Conservation (phyloP, 371 early-diverging fungal species). For the Circinella umbellata region DNA sequence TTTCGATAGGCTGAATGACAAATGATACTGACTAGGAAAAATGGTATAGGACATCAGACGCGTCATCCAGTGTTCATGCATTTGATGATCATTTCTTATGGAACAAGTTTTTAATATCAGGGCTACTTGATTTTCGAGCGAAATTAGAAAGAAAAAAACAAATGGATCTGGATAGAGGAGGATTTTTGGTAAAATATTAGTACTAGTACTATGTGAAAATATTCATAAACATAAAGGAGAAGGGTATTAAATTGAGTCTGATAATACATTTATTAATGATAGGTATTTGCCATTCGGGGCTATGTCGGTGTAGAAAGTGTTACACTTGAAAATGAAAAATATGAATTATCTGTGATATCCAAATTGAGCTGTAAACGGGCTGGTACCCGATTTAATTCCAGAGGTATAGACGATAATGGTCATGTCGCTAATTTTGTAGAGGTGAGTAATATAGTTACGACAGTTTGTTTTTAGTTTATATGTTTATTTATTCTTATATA, state of each 20-base stretch:
- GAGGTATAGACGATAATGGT: conserved; percentile 98
- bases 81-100: conserved; percentile 84
- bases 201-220: too few relatives aligned
- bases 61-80: conserved; percentile 48
- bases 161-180: conserved; percentile 69
- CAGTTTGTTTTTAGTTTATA: background rate
- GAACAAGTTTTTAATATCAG: conserved; percentile 85
- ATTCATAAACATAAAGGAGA: too few relatives aligned
- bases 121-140: conserved; percentile 75
- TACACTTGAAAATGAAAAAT: conserved; percentile 43
- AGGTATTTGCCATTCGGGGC: conserved; percentile 72
- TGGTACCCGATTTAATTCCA: conserved; percentile 94
- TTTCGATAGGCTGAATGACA: background rate
- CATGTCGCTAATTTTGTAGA: conserved; percentile 99
- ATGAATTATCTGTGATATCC: conserved; percentile 82
- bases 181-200: conserved; percentile 61
- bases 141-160: conserved; percentile 69
- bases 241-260: too few relatives aligned
- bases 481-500: background rate
- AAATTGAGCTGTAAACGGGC: conserved; percentile 93
- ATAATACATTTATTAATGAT: background rate
- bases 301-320: conserved; percentile 63
- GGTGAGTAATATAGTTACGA: conserved; percentile 36
- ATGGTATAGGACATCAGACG: conserved; percentile 41
- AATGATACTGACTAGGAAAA: too few relatives aligned